Evolutionary conservation across 352 stramenopile genomes (phyloP), one percentile per base, ranked within the genome.

Genomic region (Globisporangium spinosum): DNA sequence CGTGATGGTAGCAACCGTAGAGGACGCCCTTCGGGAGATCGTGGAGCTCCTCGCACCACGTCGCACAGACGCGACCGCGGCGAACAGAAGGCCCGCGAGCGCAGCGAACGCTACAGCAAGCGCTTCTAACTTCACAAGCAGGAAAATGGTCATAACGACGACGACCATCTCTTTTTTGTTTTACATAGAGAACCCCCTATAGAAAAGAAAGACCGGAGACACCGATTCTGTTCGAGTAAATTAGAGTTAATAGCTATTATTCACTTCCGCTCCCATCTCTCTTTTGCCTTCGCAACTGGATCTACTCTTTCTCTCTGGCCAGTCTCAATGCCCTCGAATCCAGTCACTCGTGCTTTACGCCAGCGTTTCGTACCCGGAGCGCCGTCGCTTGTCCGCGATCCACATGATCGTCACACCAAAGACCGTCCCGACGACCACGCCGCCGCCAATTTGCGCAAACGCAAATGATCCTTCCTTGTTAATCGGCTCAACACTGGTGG

Each of bases 351-450:
- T 23, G 34, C 49, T 17, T 65, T 35, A 71, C 25, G 54, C 35
- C n/a, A 87, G 67, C 32, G 74, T 34, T 32, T 64, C 68, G 68
- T 86, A 88, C 25, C 62, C 74, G 9, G 68, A 62, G 32, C 65
- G 76, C 23, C 72, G 68, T 40, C 75, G 71, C 49, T 69, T 69
- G 32, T 65, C 68, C 58, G 61, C 68, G 68, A 86, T 56, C 73
- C 69, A 77, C 29, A 79, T 76, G 56, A 73, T 64, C 1, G 54
- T 73, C 12, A 68, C 75, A 49, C 76, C 77, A 2, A 80, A 43
- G 29, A 80, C 5, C 34, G 64, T 65, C n/a, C 79, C 79, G 43
- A 74, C 51, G 25, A 75, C 23, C 51, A 69, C 65, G 43, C 77
- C 75, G 27, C 73, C 34, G 29, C 73, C 69, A 45, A 85, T 51